A percentile compares a stretch with the other conserved stretches of the same genome.
Conservation (phyloP, 768 basidiomycete genomes). For the Coprinellus micaceus region DNA sequence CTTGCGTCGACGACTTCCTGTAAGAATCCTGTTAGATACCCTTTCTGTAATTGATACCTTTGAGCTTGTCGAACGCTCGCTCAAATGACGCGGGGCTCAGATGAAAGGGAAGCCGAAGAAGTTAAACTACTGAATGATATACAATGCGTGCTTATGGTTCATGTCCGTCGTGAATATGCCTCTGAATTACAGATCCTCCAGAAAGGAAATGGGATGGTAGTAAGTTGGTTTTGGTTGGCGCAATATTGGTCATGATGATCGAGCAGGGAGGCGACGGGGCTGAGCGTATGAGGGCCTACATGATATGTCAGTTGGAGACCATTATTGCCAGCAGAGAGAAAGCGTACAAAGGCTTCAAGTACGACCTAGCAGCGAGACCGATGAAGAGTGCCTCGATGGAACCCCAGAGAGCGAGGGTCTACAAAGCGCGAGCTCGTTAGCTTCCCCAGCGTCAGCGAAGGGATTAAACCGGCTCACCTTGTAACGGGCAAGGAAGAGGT, state of each 20-base stretch:
- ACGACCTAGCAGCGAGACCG: conserved; percentile 26
- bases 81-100: background rate
- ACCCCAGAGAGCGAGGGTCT: conserved; percentile 35
- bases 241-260: background rate
- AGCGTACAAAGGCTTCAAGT: conserved; percentile 23
- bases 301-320: conserved; percentile 1
- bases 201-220: background rate
- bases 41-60: background rate
- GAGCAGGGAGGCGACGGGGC: background rate
- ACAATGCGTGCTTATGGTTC: background rate
- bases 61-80: background rate
- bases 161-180: background rate
- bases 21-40: background rate
- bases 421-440: background rate
- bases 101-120: background rate
- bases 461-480: conserved; percentile 18
- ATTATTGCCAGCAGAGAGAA: background rate
- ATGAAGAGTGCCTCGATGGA: conserved; percentile 29
- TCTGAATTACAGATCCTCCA: conserved; percentile 1
- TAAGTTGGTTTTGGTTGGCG: too few species aligned
- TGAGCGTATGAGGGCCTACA: background rate
- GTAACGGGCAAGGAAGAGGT: conserved; percentile 22
- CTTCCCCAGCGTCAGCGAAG: background rate
- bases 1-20: conserved; percentile 57
- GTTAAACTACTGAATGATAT: background rate